Evolutionary conservation across 2,329 filamentous ascomycete species (phyloP), one percentile per base, ranked within the genome.

Genomic region (Ceratocystis variospora): DNA sequence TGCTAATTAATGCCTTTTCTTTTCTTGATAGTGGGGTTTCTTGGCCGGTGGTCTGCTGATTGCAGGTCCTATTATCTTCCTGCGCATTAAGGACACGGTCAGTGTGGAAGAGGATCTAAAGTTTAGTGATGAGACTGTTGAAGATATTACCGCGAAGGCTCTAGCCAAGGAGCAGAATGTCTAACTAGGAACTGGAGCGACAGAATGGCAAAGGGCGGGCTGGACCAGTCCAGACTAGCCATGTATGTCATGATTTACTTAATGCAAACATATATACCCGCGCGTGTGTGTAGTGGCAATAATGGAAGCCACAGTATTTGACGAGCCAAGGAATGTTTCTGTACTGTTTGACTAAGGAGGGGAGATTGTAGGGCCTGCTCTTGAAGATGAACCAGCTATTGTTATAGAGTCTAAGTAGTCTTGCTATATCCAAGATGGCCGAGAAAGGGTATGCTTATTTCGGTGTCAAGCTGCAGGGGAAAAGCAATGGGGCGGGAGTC

Each of bases 21-120:
- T 80, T 61, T 12, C n/a, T 80, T 85, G 76, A 4, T 48, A 70
- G 69, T 96, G 91, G 91, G 89, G 79, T 64, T 79, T 95, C 1
- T 81, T 95, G 15, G 81, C 80, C 0, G 87, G 80, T n/a, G 86
- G 87, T 37, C 80, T 96, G 57, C 17, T 96, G 37, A 77, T 93
- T 68, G 92, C 90, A 3, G 80, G 87, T 0, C 92, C 92, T 0
- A 83, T 96, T 72, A 87, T 96, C 73, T 83, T 88, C 71, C 77
- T 85, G 71, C 88, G 87, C 77, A 87, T 96, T 74, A 82, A 88
- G 74, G 90, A 96, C 71, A 88, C 87, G n/a, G 84, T 90, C n/a
- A 74, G 82, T 0, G 72, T 96, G 3, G 89, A 93, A 75, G 86
- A 92, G 65, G 92, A 96, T 75, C 78, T 96, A 63, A 85, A 86